Base-by-base conservation (phyloP, 176 grass and related monocot species). In the Carex cristatella region DNA sequence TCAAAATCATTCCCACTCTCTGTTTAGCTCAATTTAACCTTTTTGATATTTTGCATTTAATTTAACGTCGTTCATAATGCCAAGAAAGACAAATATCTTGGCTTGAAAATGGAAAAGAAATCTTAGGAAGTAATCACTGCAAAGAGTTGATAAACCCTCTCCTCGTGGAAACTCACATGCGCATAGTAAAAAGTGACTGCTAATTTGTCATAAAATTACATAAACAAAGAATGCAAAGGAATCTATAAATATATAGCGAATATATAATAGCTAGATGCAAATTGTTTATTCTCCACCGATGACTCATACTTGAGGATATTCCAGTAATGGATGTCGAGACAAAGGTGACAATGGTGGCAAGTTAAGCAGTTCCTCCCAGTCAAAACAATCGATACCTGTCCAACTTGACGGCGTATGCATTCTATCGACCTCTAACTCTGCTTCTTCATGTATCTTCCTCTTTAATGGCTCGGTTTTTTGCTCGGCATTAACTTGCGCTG, bases 321-420 rank as follows among this genome's bases (percentile, higher is more conserved):
- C 89, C 12, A 89, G 8, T 32, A 82, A 1, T 12, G 76, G 82
- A 44, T 84, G 62, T 9, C 87, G 89, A 68, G 91, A 92, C 65
- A 89, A 16, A 12, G 90, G 88, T 38, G 90, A 90, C 2, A 94
- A 77, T 58, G 80, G 85, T 23, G 83, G 71, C 90, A 90, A 56
- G 27, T 79, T 42, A 12, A 91, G 58, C 38, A 89, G 23, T 30
- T 56, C 85, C 58, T 91, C 89, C 89, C 87, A 94, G 65, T 85
- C 38, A 71, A 55, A 83, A 84, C 65, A 30, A 11, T 56, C 73
- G 4, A 32, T 56, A 12, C 33, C 82, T 63, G 32, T 83, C 65
- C 82, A 86, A 63, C 53, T 87, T 65, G 79, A 85, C 27, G 87
- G 83, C 31, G 93, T 88, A 67, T 62, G 10, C 19, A 30, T 78